phyloP scores from a whole-genome alignment of 2,329 filamentous ascomycete genomes.

The Incumbomyces lentus region DNA sequence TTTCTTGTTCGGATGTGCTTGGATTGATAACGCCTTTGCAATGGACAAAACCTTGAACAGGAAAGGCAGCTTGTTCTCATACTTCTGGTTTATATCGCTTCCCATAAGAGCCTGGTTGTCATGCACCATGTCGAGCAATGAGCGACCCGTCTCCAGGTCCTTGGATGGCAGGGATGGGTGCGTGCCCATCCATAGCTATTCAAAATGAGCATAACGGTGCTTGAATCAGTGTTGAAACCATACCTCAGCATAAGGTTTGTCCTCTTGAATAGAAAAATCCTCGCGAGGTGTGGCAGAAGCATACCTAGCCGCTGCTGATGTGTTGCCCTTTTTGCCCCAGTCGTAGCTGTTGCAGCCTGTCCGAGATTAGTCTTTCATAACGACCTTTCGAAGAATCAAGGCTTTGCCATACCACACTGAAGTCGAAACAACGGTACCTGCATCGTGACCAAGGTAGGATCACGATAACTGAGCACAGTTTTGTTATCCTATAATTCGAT shows the following conservation, averaged over 20 bases:
- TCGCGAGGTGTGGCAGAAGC: conserved; percentile 71
- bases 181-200: conserved; percentile 95
- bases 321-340: conserved; percentile 85
- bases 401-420: conserved; percentile 40
- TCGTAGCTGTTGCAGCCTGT: conserved; percentile 94
- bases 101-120: conserved; percentile 80
- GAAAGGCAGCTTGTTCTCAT: conserved; percentile 77
- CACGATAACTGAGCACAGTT: no score
- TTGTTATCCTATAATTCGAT: no score
- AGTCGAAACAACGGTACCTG: conserved; percentile 77
- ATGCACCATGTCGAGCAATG: conserved; percentile 75
- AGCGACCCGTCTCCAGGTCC: conserved; percentile 72
- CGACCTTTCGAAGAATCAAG: not conserved
- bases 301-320: conserved; percentile 81
- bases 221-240: conserved; percentile 13
- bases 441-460: conserved; percentile 30
- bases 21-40: conserved; percentile 90
- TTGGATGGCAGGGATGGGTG: conserved; percentile 93
- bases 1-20: conserved; percentile 93
- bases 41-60: conserved; percentile 97
- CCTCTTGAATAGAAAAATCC: conserved; percentile 66
- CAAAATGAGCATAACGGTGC: not conserved
- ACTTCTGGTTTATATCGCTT: conserved; percentile 59
- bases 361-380: conserved; percentile 18
- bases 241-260: conserved; percentile 92